phyloP scores from a whole-genome alignment of 1,284 basidiomycete genomes.

The Singerocomus inundabilis region DNA sequence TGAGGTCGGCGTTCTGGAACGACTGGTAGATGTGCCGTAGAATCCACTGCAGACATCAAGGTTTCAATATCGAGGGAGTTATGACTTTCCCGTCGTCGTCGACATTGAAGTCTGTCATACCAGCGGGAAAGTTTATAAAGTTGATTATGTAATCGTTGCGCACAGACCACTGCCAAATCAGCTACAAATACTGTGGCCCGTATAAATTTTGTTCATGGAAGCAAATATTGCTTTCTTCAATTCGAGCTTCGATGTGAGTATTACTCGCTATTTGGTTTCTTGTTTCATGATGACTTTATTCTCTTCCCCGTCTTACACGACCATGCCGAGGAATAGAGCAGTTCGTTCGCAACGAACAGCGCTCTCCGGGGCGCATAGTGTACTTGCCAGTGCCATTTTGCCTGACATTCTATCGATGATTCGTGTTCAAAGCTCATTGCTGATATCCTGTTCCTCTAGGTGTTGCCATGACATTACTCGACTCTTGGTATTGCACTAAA shows the following conservation, averaged over 20 bases:
- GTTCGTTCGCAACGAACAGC: constrained; percentile 72
- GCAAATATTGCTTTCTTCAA: neutral
- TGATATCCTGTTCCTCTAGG: constrained; percentile 12
- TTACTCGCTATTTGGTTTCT: neutral
- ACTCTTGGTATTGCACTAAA: neutral
- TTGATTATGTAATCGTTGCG: constrained; percentile 25
- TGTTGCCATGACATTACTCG: neutral
- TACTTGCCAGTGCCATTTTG: constrained; percentile 83
- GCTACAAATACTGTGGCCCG: constrained; percentile 18
- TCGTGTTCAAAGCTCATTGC: constrained; percentile 3
- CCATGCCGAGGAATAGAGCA: constrained; percentile 70
- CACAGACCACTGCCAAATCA: constrained; percentile 34
- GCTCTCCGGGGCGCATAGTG: constrained; percentile 60
- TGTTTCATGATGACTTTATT: constrained; percentile 64
- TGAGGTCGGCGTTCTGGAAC: constrained; percentile 15
- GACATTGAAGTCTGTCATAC: constrained; percentile 14
- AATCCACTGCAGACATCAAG: constrained; percentile 25
- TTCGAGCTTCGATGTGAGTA: constrained; percentile 21
- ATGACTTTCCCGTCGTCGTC: constrained; percentile 19
- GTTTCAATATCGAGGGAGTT: neutral
- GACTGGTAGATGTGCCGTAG: constrained; percentile 4
- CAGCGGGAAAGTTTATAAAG: constrained; percentile 14
- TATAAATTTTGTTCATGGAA: constrained; percentile 27
- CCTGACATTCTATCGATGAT: constrained; percentile 46
- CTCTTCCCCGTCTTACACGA: constrained; percentile 86